Conservation (phyloP, 2,329 filamentous ascomycete species). For the Aspergillus quadrilineatus region DNA sequence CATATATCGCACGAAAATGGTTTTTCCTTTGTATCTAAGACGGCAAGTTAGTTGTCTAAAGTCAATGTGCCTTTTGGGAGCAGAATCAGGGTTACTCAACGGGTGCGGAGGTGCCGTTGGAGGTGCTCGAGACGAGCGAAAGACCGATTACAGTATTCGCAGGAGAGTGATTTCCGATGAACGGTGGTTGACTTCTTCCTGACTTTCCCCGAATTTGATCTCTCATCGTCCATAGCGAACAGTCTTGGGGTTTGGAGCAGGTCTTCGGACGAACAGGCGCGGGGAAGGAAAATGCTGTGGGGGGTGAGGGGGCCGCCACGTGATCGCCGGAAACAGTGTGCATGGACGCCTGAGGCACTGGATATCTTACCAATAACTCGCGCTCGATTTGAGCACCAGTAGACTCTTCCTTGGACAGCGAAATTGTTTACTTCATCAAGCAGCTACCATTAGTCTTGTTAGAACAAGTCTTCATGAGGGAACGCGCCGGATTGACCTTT, state of each 20-base stretch:
- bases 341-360: background rate
- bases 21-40: constrained; percentile 51
- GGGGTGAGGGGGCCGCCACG: constrained; percentile 30
- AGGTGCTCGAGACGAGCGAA: constrained; percentile 52
- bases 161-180: constrained; percentile 49
- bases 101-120: constrained; percentile 53
- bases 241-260: constrained; percentile 26
- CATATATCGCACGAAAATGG: constrained; percentile 52
- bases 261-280: constrained; percentile 29
- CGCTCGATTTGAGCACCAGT: background rate
- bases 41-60: constrained; percentile 25
- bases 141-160: constrained; percentile 49
- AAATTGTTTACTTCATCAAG: background rate
- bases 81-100: constrained; percentile 41
- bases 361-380: background rate
- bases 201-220: constrained; percentile 34
- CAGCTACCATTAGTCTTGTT: background rate
- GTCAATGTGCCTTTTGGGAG: constrained; percentile 11
- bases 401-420: background rate
- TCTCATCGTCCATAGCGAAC: constrained; percentile 42
- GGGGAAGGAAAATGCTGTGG: constrained; percentile 41
- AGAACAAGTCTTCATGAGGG: background rate
- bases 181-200: constrained; percentile 43
- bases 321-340: constrained; percentile 7
- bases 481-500: background rate